phyloP scores from a whole-genome alignment of 1,139 yeast species.

The Eremothecium sinecaudum region DNA sequence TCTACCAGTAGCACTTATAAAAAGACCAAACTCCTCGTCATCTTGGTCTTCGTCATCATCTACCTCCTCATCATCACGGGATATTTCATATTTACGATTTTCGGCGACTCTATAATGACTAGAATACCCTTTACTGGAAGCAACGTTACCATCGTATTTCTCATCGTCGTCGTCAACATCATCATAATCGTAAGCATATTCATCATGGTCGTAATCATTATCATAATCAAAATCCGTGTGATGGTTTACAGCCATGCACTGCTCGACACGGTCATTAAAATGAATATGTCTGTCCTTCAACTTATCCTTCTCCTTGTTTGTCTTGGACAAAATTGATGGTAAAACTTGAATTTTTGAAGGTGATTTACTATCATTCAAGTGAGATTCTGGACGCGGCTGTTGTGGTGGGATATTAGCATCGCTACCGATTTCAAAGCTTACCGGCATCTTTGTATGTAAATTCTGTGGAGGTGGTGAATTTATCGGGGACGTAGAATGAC shows the following conservation, averaged over 20 bases:
- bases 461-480: constrained; percentile 3
- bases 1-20: constrained; percentile 30
- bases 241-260: constrained; percentile 65
- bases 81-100: constrained; percentile 18
- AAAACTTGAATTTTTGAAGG: constrained; percentile 5
- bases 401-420: not conserved
- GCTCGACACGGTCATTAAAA: constrained; percentile 87
- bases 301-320: constrained; percentile 20
- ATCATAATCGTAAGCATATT: constrained; percentile 16
- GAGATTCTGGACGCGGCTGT: not conserved
- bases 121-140: constrained; percentile 8
- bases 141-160: constrained; percentile 14
- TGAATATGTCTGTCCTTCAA: constrained; percentile 53
- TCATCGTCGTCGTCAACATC: constrained; percentile 19
- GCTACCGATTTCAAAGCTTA: not conserved
- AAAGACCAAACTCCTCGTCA: constrained; percentile 32
- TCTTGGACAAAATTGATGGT: constrained; percentile 10
- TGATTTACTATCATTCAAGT: not conserved
- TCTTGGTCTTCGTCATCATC: constrained; percentile 20
- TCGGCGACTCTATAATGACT: constrained; percentile 10
- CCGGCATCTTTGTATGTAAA: not conserved
- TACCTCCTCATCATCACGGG: constrained; percentile 22
- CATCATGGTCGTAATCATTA: constrained; percentile 25
- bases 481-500: constrained; percentile 1
- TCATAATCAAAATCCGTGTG: constrained; percentile 34